Evolutionary conservation across 768 basidiomycete species (phyloP).

Genomic region (Lyophyllum decastes): DNA sequence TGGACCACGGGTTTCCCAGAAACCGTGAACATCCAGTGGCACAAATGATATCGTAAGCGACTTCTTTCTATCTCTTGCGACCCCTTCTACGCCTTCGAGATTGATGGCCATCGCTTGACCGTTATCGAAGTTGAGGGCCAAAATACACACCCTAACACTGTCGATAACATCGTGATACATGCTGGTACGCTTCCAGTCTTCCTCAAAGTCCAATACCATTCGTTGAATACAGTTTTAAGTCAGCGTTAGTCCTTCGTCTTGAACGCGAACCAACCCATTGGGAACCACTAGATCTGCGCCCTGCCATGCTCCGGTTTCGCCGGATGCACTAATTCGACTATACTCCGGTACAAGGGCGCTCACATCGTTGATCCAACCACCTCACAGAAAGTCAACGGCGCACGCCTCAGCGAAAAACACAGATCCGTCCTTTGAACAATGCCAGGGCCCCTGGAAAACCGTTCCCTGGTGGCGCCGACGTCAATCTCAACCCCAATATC

Average conservation of each 20-base stretch:
- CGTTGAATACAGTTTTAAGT: slow-evolving; percentile 23
- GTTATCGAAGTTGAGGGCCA: slow-evolving; percentile 42
- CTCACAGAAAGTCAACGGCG: slow-evolving; percentile 11
- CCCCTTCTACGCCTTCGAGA: not conserved
- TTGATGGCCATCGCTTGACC: slow-evolving; percentile 17
- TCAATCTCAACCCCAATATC: slow-evolving; percentile 18
- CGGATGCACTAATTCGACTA: slow-evolving; percentile 43
- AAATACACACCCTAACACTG: slow-evolving; percentile 28
- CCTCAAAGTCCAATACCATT: not conserved
- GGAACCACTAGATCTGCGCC: slow-evolving; percentile 41
- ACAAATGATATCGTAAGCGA: slow-evolving; percentile 3
- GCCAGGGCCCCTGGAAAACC: slow-evolving; percentile 4
- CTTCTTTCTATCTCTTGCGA: slow-evolving; percentile 1
- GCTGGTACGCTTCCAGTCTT: not conserved
- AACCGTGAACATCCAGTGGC: not conserved
- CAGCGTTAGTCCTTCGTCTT: slow-evolving; percentile 37
- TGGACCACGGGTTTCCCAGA: not conserved
- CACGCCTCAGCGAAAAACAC: slow-evolving; percentile 30
- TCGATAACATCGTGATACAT: slow-evolving; percentile 38
- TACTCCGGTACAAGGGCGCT: slow-evolving; percentile 42
- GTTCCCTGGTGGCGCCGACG: slow-evolving; percentile 22
- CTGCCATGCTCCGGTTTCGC: slow-evolving; percentile 22
- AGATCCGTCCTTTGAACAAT: slow-evolving; percentile 7
- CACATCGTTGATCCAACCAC: slow-evolving; percentile 28
- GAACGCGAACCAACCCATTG: slow-evolving; percentile 36